Evolutionary conservation across 2,329 filamentous ascomycete genomes (phyloP), one percentile per base, ranked within the genome.

Genomic region (Cryphonectria parasitica): DNA sequence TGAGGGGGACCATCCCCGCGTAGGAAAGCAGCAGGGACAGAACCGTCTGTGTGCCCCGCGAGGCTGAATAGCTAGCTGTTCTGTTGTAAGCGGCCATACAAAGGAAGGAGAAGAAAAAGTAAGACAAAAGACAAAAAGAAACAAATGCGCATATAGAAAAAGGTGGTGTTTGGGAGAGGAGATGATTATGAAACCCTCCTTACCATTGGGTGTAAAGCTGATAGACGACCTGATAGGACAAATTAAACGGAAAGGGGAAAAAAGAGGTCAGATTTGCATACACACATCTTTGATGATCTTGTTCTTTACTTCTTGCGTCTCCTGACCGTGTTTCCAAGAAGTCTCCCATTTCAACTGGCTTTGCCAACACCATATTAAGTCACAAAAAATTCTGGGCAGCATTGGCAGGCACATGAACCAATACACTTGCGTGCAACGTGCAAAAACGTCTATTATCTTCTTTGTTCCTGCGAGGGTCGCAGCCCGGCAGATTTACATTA

Each of bases 1-100:
- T 96, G 71, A 86, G 94, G 76, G 93, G 92, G 52, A 85, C 78
- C 2, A 60, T 72, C 17, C 61, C 71, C 41, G 69, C 71, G 17
- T 71, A 77, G 78, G 71, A 76, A 77, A 62, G n/a, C n/a, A n/a
- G 75, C 36, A 39, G 77, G 8, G 10, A 8, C 8, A 54, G n/a
- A 8, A 54, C 7, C 8, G 4, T 45, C 11, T 45, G 43, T 54
- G 49, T n/a, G 49, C 49, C 13, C 19, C 6, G 6, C 6, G 17
- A 10, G 6, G 45, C 45, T n/a, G 6, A 49, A 49, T 8, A 8
- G 2, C 6, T 8, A 8, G 2, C 6, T 49, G 8, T n/a, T n/a
- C 19, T n/a, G 45, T n/a, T n/a, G 3, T 34, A 25, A 52, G 60
- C 36, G 5, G 10, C 34, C 28, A 19, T 39, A 19, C 5, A 31